Conservation (phyloP, 2,329 filamentous ascomycete genomes). For the Cladosporium sp. region DNA sequence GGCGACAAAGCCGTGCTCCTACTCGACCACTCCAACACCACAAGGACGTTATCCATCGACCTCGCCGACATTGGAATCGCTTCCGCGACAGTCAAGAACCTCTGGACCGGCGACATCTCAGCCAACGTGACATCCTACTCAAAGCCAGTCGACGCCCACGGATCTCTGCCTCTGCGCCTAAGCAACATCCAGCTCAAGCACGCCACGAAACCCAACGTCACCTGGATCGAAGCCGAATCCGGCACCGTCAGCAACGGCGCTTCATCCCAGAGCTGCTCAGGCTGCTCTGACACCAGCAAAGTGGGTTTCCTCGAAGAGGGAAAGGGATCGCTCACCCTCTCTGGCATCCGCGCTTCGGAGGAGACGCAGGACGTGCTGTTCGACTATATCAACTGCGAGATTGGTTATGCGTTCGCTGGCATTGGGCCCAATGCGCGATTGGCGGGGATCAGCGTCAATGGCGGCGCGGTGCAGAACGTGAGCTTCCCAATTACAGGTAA, state of each 20-base stretch:
- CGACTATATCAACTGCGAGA: constrained; percentile 45
- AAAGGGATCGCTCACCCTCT: constrained; percentile 32
- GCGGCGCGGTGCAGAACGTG: constrained; percentile 37
- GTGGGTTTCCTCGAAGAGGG: constrained; percentile 34
- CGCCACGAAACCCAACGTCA: constrained; percentile 21
- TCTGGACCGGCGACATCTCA: constrained; percentile 35
- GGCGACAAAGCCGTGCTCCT: constrained; percentile 39
- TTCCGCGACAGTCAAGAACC: constrained; percentile 38
- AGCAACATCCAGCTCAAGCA: constrained; percentile 34
- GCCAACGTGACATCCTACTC: constrained; percentile 26
- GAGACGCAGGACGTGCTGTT: constrained; percentile 38
- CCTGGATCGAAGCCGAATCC: constrained; percentile 37
- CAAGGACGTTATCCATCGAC: constrained; percentile 36
- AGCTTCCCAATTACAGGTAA: constrained; percentile 39
- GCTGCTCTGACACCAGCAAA: constrained; percentile 37
- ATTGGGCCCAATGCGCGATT: constrained; percentile 40
- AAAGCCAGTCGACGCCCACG: constrained; percentile 31
- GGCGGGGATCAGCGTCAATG: constrained; percentile 42
- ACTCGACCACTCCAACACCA: constrained; percentile 41
- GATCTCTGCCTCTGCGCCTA: constrained; percentile 37
- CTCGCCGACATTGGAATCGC: constrained; percentile 36
- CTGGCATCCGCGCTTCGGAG: constrained; percentile 30
- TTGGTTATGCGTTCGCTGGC: constrained; percentile 36
- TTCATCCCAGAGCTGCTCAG: constrained; percentile 33
- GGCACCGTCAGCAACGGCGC: constrained; percentile 38